Evolutionary conservation across 2,329 filamentous ascomycete genomes (phyloP).

Genomic region (Ophidiomyces ophidiicola): DNA sequence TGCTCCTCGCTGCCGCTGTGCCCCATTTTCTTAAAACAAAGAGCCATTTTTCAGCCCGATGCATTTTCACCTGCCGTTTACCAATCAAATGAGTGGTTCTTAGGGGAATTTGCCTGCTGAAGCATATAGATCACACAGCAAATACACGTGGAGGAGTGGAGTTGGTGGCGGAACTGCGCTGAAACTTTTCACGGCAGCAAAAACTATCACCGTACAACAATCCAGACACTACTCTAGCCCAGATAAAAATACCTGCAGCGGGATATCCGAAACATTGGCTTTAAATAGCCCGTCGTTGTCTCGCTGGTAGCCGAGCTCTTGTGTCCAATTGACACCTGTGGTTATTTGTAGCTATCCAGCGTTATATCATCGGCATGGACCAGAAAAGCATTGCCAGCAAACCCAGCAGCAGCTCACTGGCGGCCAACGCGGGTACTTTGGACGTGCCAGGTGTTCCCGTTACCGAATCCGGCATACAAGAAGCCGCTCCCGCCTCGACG

Average conservation of each 20-base stretch:
- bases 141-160: conserved; percentile 11
- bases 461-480: conserved; percentile 7
- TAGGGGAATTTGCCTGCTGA: conserved; percentile 2
- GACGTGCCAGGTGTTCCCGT: conserved; percentile 4
- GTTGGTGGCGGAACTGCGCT: conserved; percentile 10
- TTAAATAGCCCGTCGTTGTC: conserved; percentile 4
- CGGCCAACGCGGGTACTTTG: neutral
- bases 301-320: no score
- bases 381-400: neutral
- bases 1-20: neutral
- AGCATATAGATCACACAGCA: conserved; percentile 4
- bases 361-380: conserved; percentile 3
- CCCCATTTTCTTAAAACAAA: neutral
- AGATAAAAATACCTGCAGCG: conserved; percentile 7
- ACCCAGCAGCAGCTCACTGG: neutral
- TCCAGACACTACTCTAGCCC: conserved; percentile 2
- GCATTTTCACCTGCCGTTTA: conserved; percentile 2
- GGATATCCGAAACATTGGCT: neutral
- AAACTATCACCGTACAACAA: conserved; percentile 4
- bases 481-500: conserved; percentile 4
- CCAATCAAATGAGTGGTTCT: conserved; percentile 4
- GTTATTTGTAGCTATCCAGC: neutral
- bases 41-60: conserved; percentile 9
- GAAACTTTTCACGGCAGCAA: conserved; percentile 4
- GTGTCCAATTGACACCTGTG: neutral